Percentiles rank a stretch among this genome's conserved stretches.
Conservation (phyloP, 2,329 filamentous ascomycete species). For the Xylariales sp. region DNA sequence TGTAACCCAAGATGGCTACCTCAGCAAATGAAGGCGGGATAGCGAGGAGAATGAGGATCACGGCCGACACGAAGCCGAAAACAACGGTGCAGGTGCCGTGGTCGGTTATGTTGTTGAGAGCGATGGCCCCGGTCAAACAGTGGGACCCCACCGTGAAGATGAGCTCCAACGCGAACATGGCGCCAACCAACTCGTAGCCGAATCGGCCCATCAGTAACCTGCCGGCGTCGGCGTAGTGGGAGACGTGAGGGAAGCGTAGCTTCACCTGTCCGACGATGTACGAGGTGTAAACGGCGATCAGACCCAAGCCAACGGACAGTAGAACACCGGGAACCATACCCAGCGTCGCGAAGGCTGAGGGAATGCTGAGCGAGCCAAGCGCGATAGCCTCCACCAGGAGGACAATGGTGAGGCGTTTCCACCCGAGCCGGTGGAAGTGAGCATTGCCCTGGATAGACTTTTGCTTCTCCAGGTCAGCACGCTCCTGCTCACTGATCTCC, state of each 20-base stretch:
- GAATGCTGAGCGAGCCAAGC: conserved; percentile 47
- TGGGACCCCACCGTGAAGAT: conserved; percentile 61
- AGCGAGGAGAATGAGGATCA: conserved; percentile 48
- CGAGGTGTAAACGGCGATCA: conserved; percentile 43
- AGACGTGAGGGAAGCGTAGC: conserved; percentile 21
- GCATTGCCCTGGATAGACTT: conserved; percentile 41
- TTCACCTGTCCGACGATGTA: conserved; percentile 40
- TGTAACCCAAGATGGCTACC: conserved; percentile 52
- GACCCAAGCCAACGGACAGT: conserved; percentile 34
- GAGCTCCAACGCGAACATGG: conserved; percentile 50
- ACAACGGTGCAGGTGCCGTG: conserved; percentile 54
- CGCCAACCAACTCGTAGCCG: conserved; percentile 49
- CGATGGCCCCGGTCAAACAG: conserved; percentile 56
- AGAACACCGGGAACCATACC: conserved; percentile 47
- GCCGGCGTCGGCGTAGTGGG: conserved; percentile 49
- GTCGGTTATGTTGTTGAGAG: conserved; percentile 53
- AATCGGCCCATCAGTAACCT: conserved; percentile 47
- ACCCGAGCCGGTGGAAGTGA: conserved; percentile 49
- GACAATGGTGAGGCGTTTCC: conserved; percentile 51
- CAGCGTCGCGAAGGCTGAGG: conserved; percentile 46
- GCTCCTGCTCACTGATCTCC: no score
- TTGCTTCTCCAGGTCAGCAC: no score
- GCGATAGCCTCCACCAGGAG: conserved; percentile 54
- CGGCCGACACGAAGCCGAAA: conserved; percentile 50
- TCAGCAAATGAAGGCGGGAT: conserved; percentile 57